phyloP scores from a whole-genome alignment of 306 rosid genomes.

The Canavalia gladiata region DNA sequence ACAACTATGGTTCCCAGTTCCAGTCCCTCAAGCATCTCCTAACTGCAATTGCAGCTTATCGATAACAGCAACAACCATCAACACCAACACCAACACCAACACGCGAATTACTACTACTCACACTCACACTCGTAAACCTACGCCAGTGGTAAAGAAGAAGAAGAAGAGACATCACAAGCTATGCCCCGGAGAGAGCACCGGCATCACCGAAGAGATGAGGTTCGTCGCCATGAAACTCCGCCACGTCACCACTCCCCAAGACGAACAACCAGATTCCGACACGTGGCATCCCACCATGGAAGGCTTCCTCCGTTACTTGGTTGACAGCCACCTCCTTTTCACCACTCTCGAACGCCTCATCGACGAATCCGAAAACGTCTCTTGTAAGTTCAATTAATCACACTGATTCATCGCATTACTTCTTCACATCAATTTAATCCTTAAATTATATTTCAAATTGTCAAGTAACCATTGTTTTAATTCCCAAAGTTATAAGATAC shows the following conservation, averaged over 20 bases:
- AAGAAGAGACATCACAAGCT: slow-evolving; percentile 67
- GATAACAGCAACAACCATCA: slow-evolving; percentile 8
- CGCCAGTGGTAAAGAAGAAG: slow-evolving; percentile 58
- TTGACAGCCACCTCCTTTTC: slow-evolving; percentile 78
- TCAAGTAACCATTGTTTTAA: too few relatives aligned
- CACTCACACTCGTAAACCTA: slow-evolving; percentile 41
- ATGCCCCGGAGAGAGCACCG: slow-evolving; percentile 83
- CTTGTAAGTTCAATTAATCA: slow-evolving; percentile 54
- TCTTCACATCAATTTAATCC: too few relatives aligned
- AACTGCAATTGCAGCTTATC: neutral
- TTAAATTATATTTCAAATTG: too few relatives aligned
- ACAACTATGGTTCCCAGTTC: slow-evolving; percentile 32
- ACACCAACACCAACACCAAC: neutral
- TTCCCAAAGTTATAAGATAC: too few relatives aligned
- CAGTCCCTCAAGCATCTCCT: neutral
- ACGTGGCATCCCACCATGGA: slow-evolving; percentile 74
- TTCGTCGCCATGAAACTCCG: slow-evolving; percentile 95
- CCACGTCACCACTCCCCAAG: slow-evolving; percentile 35
- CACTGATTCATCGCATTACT: too few relatives aligned
- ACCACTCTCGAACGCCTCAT: slow-evolving; percentile 78
- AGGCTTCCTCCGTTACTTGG: slow-evolving; percentile 74
- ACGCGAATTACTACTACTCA: neutral
- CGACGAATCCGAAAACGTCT: slow-evolving; percentile 74
- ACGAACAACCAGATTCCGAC: neutral
- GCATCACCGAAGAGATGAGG: slow-evolving; percentile 94